Conservation (phyloP, 768 basidiomycete genomes). For the Trametes sanguinea region DNA sequence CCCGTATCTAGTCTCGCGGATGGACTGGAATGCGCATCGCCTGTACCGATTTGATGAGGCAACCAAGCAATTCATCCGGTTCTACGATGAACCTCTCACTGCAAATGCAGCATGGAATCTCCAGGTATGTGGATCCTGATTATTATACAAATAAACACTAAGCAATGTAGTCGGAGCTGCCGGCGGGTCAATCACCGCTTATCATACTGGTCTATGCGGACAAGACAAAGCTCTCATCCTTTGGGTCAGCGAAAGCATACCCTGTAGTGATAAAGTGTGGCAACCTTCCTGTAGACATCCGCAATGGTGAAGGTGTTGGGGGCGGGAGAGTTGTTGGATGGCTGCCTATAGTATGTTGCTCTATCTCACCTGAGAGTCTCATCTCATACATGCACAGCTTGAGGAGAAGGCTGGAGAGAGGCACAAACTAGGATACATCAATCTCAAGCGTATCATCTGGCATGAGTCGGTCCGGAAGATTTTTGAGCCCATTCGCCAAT, state of each 20-base stretch:
- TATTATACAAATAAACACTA: not conserved
- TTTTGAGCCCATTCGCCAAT: not conserved
- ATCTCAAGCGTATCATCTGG: conserved; percentile 9
- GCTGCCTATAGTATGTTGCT: conserved; percentile 15
- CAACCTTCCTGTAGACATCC: conserved; percentile 12
- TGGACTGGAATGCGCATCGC: conserved; percentile 18
- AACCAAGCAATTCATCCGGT: conserved; percentile 1
- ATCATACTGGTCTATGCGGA: conserved; percentile 9
- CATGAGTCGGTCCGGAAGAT: not conserved
- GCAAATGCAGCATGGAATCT: conserved; percentile 13
- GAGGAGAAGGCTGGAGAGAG: not conserved
- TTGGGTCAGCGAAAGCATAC: conserved; percentile 12
- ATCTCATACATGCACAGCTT: not conserved
- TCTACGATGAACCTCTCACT: conserved; percentile 24
- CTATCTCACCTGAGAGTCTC: not conserved
- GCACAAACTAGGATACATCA: not conserved
- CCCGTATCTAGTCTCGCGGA: conserved; percentile 6
- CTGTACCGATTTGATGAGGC: conserved; percentile 16
- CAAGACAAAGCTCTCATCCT: conserved; percentile 8
- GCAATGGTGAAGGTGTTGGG: conserved; percentile 9
- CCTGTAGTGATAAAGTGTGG: conserved; percentile 3
- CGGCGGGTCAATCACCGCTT: not conserved
- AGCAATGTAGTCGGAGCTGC: not conserved
- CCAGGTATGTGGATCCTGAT: conserved; percentile 17
- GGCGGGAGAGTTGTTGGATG: conserved; percentile 13